A percentile compares a stretch with the other conserved stretches of the same genome.
These are phyloP conservation scores for Xerocomus nothofagi DNA, from an alignment of 1,284 basidiomycete genomes.

Conservation along the genomic window DNA sequence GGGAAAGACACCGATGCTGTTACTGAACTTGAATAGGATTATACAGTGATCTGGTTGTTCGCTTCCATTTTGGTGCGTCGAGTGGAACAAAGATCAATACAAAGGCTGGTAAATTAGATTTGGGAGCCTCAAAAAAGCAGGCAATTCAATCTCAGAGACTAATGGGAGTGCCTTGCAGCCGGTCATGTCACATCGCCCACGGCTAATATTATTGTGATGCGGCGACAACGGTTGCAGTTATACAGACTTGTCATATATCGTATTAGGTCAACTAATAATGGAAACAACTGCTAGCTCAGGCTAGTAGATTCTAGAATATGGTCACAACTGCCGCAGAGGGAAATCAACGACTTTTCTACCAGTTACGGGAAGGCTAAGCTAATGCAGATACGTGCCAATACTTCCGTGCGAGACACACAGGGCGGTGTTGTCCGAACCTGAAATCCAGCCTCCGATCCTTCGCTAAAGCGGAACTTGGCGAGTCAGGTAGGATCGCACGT, in stretches of 20 bases:
- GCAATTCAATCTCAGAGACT: slow-evolving; percentile 24
- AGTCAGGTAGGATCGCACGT: slow-evolving; percentile 5
- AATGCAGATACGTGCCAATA: slow-evolving; percentile 19
- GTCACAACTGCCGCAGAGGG: no score
- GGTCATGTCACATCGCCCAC: slow-evolving; percentile 8
- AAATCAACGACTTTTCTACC: slow-evolving; percentile 16
- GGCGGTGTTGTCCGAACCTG: slow-evolving; percentile 21
- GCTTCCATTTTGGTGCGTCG: slow-evolving; percentile 24
- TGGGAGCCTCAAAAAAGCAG: slow-evolving; percentile 11
- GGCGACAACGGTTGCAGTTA: slow-evolving; percentile 14
- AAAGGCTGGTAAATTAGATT: slow-evolving; percentile 25
- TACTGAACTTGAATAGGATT: slow-evolving; percentile 10
- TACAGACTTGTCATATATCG: no score
- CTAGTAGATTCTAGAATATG: no score
- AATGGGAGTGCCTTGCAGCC: background rate
- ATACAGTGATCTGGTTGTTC: background rate
- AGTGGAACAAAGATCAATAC: slow-evolving; percentile 18
- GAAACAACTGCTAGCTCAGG: no score
- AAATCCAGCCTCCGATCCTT: slow-evolving; percentile 6
- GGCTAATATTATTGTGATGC: slow-evolving; percentile 22
- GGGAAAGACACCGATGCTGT: slow-evolving; percentile 15
- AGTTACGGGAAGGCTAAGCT: slow-evolving; percentile 23
- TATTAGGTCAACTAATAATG: no score
- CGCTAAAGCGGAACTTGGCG: slow-evolving; percentile 13
- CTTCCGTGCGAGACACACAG: slow-evolving; percentile 19